A percentile compares a stretch with the other conserved stretches of the same genome.
These are phyloP conservation scores for Actinomortierella wolfii DNA, from an alignment of 371 early-diverging fungal genomes.

Conservation along the genomic window DNA sequence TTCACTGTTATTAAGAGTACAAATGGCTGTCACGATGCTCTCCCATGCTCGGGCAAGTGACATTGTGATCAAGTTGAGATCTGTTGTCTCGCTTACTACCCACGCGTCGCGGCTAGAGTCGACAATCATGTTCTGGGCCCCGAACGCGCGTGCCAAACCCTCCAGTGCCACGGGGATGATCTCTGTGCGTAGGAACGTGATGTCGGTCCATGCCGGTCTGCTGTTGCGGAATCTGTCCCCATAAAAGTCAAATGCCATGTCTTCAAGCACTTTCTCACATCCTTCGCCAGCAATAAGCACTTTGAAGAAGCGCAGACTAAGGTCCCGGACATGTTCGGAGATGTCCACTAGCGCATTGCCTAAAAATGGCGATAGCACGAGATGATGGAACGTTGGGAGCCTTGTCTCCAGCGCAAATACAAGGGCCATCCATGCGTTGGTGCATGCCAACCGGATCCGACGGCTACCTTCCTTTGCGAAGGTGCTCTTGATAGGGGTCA, in stretches of 20 bases:
- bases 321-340: slow-evolving; percentile 32
- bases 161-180: slow-evolving; percentile 20
- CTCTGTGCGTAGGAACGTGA: slow-evolving; percentile 19
- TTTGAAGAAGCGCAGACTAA: slow-evolving; percentile 15
- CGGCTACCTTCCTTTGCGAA: slow-evolving; percentile 16
- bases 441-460: slow-evolving; percentile 30
- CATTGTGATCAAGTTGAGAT: slow-evolving; percentile 17
- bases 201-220: slow-evolving; percentile 8
- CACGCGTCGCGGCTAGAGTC: slow-evolving; percentile 26
- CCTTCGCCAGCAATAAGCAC: slow-evolving; percentile 10
- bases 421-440: slow-evolving; percentile 32
- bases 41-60: slow-evolving; percentile 30
- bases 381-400: slow-evolving; percentile 18
- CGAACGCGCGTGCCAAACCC: slow-evolving; percentile 11
- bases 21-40: slow-evolving; percentile 19
- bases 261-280: too few species aligned
- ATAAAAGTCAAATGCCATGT: too few species aligned
- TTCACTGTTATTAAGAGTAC: slow-evolving; percentile 28
- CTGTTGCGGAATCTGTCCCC: too few species aligned
- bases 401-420: slow-evolving; percentile 28
- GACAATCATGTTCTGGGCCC: slow-evolving; percentile 14
- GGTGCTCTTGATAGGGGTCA: slow-evolving; percentile 26
- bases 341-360: slow-evolving; percentile 17
- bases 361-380: slow-evolving; percentile 17
- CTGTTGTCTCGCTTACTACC: slow-evolving; percentile 14